These are phyloP conservation scores for Xylaria sp. DNA, from an alignment of 2,329 filamentous ascomycete species.

Conservation along the genomic window DNA sequence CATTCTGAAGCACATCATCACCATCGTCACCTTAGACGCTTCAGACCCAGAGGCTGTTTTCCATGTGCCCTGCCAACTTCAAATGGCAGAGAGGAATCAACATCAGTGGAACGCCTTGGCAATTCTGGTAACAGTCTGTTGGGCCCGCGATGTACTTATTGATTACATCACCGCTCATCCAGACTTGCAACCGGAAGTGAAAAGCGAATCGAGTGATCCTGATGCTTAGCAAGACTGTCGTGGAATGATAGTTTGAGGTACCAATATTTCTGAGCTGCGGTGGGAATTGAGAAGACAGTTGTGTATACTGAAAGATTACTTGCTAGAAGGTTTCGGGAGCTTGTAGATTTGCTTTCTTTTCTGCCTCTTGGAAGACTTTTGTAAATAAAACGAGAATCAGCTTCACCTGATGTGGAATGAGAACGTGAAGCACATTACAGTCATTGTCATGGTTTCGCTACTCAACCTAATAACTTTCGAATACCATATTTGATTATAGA, in stretches of 20 bases:
- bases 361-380: background rate
- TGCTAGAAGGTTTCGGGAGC: no score
- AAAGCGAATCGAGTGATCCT: slow-evolving; percentile 41
- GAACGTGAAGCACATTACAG: background rate
- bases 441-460: background rate
- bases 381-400: background rate
- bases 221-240: slow-evolving; percentile 41
- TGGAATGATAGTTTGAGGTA: slow-evolving; percentile 27
- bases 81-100: slow-evolving; percentile 49
- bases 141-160: slow-evolving; percentile 48
- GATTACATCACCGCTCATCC: slow-evolving; percentile 31
- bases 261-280: background rate
- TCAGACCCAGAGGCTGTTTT: slow-evolving; percentile 41
- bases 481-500: background rate
- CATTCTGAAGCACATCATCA: slow-evolving; percentile 48
- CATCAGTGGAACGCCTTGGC: slow-evolving; percentile 51
- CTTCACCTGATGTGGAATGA: background rate
- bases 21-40: slow-evolving; percentile 50
- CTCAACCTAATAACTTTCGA: background rate
- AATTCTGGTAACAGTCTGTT: slow-evolving; percentile 50
- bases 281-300: background rate
- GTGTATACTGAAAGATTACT: background rate
- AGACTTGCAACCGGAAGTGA: slow-evolving; percentile 19
- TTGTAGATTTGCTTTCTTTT: background rate
- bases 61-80: slow-evolving; percentile 47